phyloP scores from a whole-genome alignment of 2,329 filamentous ascomycete species.

The Pezicula rhizophila region DNA sequence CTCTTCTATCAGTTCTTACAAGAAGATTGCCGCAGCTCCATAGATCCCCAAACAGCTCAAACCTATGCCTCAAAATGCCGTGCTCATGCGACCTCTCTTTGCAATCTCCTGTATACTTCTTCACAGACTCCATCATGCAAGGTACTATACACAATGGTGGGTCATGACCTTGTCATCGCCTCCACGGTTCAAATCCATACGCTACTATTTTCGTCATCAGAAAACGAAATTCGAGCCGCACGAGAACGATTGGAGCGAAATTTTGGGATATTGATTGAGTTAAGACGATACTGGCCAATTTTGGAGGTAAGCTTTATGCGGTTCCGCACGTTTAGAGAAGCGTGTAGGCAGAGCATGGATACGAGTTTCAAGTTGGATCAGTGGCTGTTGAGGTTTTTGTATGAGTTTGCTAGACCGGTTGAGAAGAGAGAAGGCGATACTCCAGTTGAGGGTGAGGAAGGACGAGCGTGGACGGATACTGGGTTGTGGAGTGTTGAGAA shows the following conservation, averaged over 20 bases:
- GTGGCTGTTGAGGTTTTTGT: slow-evolving; percentile 36
- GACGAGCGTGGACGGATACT: not conserved
- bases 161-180: slow-evolving; percentile 39
- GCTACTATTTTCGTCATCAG: slow-evolving; percentile 34
- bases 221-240: slow-evolving; percentile 30
- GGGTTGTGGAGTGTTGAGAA: not conserved
- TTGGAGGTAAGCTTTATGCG: slow-evolving; percentile 33
- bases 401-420: slow-evolving; percentile 27
- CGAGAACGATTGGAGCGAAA: slow-evolving; percentile 35
- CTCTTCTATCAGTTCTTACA: slow-evolving; percentile 42
- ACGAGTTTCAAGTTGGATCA: slow-evolving; percentile 33
- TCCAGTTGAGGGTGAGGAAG: not conserved
- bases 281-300: slow-evolving; percentile 36
- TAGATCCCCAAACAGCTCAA: slow-evolving; percentile 6
- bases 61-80: slow-evolving; percentile 35
- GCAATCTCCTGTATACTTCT: slow-evolving; percentile 34
- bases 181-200: slow-evolving; percentile 42
- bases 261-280: slow-evolving; percentile 36
- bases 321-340: slow-evolving; percentile 35
- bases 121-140: slow-evolving; percentile 32
- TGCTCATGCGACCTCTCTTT: slow-evolving; percentile 32
- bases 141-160: slow-evolving; percentile 37
- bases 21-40: slow-evolving; percentile 18
- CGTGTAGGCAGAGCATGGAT: slow-evolving; percentile 31
- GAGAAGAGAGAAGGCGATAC: slow-evolving; percentile 17